A percentile compares a stretch with the other conserved stretches of the same genome.
phyloP scores from a whole-genome alignment of 1,284 basidiomycete species.

The Bondarzewia mesenterica region DNA sequence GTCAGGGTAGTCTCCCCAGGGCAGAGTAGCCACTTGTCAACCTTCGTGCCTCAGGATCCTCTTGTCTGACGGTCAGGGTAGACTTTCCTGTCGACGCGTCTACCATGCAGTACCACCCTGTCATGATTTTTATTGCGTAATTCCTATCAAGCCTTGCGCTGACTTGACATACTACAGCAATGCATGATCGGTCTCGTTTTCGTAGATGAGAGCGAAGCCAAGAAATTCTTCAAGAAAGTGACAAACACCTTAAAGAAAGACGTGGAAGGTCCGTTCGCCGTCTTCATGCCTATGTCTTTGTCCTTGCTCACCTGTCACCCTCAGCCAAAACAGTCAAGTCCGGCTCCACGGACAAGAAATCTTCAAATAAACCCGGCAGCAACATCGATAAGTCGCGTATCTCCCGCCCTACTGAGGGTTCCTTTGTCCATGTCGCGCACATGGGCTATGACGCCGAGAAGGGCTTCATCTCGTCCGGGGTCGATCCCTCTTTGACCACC shows the following conservation, averaged over 20 bases:
- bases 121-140: no score
- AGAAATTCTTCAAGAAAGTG: conserved; percentile 87
- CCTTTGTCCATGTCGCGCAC: conserved; percentile 89
- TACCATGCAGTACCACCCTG: no score
- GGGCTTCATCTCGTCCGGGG: conserved; percentile 81
- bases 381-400: conserved; percentile 86
- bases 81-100: no score
- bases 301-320: neutral
- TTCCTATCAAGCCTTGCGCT: no score
- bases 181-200: conserved; percentile 92
- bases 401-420: conserved; percentile 70
- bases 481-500: conserved; percentile 90
- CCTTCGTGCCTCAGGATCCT: no score
- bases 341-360: conserved; percentile 53
- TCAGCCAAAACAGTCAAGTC: conserved; percentile 30
- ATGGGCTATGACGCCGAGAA: conserved; percentile 90
- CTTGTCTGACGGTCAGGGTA: no score
- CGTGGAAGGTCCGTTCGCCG: conserved; percentile 38
- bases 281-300: neutral
- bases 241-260: conserved; percentile 64
- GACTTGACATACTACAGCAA: conserved; percentile 48
- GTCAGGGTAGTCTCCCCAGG: no score
- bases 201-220: conserved; percentile 82
- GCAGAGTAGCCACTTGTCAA: no score
- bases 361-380: conserved; percentile 41